Conservation (phyloP, 768 basidiomycete genomes). For the Crepidotus variabilis region DNA sequence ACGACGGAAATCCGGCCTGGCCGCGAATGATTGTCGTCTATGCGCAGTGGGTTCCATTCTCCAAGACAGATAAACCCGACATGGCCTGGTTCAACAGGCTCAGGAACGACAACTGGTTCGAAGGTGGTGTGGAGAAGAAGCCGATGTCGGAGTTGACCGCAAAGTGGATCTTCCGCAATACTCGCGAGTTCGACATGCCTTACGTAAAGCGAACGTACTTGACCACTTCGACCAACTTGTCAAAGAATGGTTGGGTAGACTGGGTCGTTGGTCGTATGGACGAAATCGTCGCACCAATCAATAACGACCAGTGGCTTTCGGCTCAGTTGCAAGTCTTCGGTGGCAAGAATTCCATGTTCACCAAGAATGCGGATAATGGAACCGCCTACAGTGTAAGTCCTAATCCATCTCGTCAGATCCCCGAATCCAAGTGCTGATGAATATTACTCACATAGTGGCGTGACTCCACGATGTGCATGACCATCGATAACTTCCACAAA, state of each 20-base stretch:
- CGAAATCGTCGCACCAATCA: not conserved
- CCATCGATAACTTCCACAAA: conserved; percentile 8
- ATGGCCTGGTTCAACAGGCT: conserved; percentile 7
- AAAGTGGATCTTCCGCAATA: conserved; percentile 8
- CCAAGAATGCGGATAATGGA: conserved; percentile 7
- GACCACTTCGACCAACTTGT: conserved; percentile 7
- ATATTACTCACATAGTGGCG: conserved; percentile 2
- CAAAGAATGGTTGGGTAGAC: conserved; percentile 6
- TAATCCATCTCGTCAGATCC: too few relatives aligned
- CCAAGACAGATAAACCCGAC: not conserved
- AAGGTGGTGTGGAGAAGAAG: not conserved
- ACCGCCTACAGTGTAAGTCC: not conserved
- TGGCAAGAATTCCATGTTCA: conserved; percentile 8
- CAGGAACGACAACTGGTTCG: not conserved
- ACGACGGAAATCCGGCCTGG: conserved; percentile 2
- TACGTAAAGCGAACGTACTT: conserved; percentile 11
- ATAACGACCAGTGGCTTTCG: conserved; percentile 4
- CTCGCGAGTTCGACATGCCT: conserved; percentile 8
- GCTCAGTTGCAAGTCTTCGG: conserved; percentile 9
- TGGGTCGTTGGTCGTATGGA: conserved; percentile 7
- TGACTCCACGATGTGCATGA: conserved; percentile 7
- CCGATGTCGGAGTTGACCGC: conserved; percentile 11
- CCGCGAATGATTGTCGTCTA: conserved; percentile 8
- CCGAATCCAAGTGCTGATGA: too few relatives aligned
- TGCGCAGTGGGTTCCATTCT: conserved; percentile 9